Evolutionary conservation across 345 rosid genomes (phyloP).

Genomic region (Sapria himalayana): DNA sequence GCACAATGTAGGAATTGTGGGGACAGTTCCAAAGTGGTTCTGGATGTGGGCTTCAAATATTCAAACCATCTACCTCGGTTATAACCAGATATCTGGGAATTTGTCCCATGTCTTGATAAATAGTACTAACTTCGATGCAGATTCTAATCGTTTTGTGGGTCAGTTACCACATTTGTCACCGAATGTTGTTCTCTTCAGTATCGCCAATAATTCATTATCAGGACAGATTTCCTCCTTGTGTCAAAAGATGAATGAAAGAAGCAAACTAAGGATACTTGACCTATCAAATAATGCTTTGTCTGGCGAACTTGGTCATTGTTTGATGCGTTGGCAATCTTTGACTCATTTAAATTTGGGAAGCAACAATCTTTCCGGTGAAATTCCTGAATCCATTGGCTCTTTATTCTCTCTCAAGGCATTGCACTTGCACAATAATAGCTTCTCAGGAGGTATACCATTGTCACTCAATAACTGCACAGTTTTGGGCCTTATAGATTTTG

Average conservation of each 20-base stretch:
- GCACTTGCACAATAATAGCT: slow-evolving; percentile 4
- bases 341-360: slow-evolving; percentile 4
- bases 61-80: slow-evolving; percentile 7
- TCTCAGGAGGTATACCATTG: slow-evolving; percentile 8
- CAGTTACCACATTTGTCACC: slow-evolving; percentile 7
- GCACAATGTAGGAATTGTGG: slow-evolving; percentile 8
- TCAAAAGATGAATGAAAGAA: neutral
- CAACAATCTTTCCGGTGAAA: slow-evolving; percentile 7
- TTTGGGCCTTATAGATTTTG: slow-evolving; percentile 3
- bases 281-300: slow-evolving; percentile 6
- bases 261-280: slow-evolving; percentile 1
- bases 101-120: slow-evolving; percentile 7
- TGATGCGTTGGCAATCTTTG: neutral
- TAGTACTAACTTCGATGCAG: slow-evolving; percentile 4
- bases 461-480: neutral
- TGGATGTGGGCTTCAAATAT: slow-evolving; percentile 3
- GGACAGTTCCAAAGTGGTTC: slow-evolving; percentile 7
- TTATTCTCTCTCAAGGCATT: neutral
- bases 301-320: slow-evolving; percentile 4
- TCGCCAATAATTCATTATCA: slow-evolving; percentile 10
- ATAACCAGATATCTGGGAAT: slow-evolving; percentile 10
- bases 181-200: slow-evolving; percentile 3
- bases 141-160: slow-evolving; percentile 12
- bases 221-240: slow-evolving; percentile 9
- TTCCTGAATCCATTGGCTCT: slow-evolving; percentile 6